Conservation (phyloP, 805 yeast genomes). For the Brettanomyces anomalus region DNA sequence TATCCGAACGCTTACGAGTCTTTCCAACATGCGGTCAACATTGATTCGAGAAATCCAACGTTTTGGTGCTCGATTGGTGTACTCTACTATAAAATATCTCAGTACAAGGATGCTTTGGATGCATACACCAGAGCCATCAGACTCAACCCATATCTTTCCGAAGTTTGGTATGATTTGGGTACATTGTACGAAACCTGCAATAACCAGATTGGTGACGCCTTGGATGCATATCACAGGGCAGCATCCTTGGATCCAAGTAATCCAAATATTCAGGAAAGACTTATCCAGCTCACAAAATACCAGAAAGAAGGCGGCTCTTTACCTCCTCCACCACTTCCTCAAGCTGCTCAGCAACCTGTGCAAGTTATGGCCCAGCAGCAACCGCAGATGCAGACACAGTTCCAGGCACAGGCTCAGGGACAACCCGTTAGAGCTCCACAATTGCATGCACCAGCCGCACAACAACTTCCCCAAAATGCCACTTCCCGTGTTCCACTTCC, state of each 20-base stretch:
- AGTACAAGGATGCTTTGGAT: slow-evolving; percentile 92
- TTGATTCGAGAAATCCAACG: slow-evolving; percentile 94
- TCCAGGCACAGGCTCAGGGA: not conserved
- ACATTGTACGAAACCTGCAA: slow-evolving; percentile 95
- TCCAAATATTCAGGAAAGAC: slow-evolving; percentile 87
- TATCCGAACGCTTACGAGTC: slow-evolving; percentile 96
- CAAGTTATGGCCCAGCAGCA: not conserved
- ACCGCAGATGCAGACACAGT: not conserved
- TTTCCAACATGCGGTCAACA: slow-evolving; percentile 96
- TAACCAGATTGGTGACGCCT: slow-evolving; percentile 88
- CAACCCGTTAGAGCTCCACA: slow-evolving; percentile 1
- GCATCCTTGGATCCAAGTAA: slow-evolving; percentile 91
- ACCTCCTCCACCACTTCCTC: slow-evolving; percentile 30
- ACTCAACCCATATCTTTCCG: slow-evolving; percentile 90
- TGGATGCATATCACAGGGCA: slow-evolving; percentile 95
- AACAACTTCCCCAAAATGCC: slow-evolving; percentile 2
- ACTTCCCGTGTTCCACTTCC: slow-evolving; percentile 1
- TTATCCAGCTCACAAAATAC: slow-evolving; percentile 72
- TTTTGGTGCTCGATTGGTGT: slow-evolving; percentile 98
- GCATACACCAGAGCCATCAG: slow-evolving; percentile 96
- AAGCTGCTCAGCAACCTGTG: slow-evolving; percentile 1
- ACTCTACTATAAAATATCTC: slow-evolving; percentile 89
- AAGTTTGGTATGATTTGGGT: slow-evolving; percentile 98
- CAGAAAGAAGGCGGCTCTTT: slow-evolving; percentile 61
- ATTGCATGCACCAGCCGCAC: slow-evolving; percentile 1